Base-by-base conservation (phyloP, 768 basidiomycete genomes). In the Trametes cinnabarina region DNA sequence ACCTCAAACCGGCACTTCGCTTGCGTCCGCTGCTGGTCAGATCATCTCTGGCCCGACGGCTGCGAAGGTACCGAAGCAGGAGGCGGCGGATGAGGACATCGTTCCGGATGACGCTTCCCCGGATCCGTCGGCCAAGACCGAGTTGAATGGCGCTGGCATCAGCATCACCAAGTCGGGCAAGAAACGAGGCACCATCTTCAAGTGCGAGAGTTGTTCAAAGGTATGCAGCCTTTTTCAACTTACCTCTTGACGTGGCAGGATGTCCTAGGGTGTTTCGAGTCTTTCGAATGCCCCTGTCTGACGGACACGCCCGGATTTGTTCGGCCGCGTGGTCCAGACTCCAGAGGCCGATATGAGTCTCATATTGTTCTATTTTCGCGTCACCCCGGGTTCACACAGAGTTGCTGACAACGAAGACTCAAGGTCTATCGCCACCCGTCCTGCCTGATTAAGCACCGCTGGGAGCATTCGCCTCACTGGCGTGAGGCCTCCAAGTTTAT, bases 381-480 rank as follows among this genome's bases (percentile, higher is more conserved):
- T 35, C 35, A 28, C 6, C 19, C 47, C 30, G 12, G 6, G 12
- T 39, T 5, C 17, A 9, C 15, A 15, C 11, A 39, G 37, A 17
- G 23, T 23, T 51, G 46, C 51, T 40, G 17, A 40, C 23, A 26
- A 47, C 23, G 17, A 10, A 20, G 51, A 41, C 34, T 46, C 15
- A 68, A 91, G 89, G 85, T 91, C 37, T 93, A 92, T 71, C 85
- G 89, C 51, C 95, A 98, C 73, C 94, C 94, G 2, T 92, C 90
- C 12, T 98, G 95, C 73, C 78, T 98, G 47, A 91, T 95, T 73
- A 98, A 98, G 73, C 96, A 98, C 69, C 89, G 96, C 32, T 98
- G 96, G 96, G 95, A 98, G 68, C 93, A 96, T 69, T 92, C 91
- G 32, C 91, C 92, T 19, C 94, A 97, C 67, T 98, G 96, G 96